Evolutionary conservation across 1,139 yeast species (phyloP).

Genomic region (Meyerozyma athensensis): DNA sequence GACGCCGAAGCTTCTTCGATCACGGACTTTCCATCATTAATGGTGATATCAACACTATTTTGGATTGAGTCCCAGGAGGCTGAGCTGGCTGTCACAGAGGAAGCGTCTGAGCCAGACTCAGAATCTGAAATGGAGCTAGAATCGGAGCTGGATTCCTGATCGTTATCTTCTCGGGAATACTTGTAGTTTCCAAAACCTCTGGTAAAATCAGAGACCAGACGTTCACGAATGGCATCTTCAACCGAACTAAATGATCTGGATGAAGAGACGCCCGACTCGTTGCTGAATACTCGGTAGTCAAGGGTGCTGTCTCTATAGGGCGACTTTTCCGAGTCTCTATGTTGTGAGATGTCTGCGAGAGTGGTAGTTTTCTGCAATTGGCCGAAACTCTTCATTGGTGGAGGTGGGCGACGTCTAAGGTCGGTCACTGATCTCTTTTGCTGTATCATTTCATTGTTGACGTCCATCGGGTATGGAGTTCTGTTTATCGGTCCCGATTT

Average conservation of each 20-base stretch:
- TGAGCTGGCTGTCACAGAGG: slow-evolving; percentile 6
- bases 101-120: slow-evolving; percentile 8
- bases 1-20: neutral
- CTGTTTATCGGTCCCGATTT: neutral
- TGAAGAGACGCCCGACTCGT: slow-evolving; percentile 36
- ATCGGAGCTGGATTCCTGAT: neutral
- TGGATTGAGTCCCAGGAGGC: slow-evolving; percentile 36
- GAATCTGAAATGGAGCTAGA: slow-evolving; percentile 7
- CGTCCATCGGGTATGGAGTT: neutral
- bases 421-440: neutral
- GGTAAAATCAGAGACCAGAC: neutral
- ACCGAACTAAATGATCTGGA: slow-evolving; percentile 36
- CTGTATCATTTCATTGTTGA: neutral
- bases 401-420: neutral
- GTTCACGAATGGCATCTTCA: slow-evolving; percentile 24
- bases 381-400: neutral
- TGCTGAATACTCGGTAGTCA: slow-evolving; percentile 26
- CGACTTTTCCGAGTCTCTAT: neutral
- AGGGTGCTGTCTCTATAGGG: slow-evolving; percentile 2
- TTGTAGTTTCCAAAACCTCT: neutral
- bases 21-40: slow-evolving; percentile 5
- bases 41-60: slow-evolving; percentile 27
- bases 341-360: neutral
- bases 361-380: slow-evolving; percentile 1
- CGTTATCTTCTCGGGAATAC: neutral